A percentile compares a stretch with the other conserved stretches of the same genome.
Conservation (phyloP, 1,139 yeast genomes). For the Kluyveromyces sp. region DNA sequence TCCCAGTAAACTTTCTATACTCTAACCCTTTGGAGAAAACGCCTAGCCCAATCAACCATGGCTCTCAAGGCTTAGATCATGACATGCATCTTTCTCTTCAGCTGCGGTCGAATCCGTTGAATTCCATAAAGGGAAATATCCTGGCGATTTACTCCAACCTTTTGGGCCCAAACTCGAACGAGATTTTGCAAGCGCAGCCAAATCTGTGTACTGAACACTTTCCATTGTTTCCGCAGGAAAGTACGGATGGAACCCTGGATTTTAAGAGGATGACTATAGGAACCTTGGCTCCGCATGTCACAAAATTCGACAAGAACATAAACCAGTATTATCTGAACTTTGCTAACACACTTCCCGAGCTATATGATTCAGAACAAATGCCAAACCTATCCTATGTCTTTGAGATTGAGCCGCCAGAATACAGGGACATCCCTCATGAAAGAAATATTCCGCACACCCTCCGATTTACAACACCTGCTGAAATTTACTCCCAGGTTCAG, state of each 20-base stretch:
- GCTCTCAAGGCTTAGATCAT: neutral
- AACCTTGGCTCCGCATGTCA: slow-evolving; percentile 13
- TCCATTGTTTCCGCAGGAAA: slow-evolving; percentile 25
- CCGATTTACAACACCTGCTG: slow-evolving; percentile 61
- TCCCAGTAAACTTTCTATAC: slow-evolving; percentile 23
- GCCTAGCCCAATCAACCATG: slow-evolving; percentile 5
- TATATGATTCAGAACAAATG: slow-evolving; percentile 9
- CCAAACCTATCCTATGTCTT: slow-evolving; percentile 22
- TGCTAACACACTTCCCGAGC: slow-evolving; percentile 25
- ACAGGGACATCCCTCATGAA: slow-evolving; percentile 16
- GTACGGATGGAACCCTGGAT: slow-evolving; percentile 12
- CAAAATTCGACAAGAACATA: slow-evolving; percentile 14
- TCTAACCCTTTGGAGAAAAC: slow-evolving; percentile 13
- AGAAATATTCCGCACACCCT: slow-evolving; percentile 33
- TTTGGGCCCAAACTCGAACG: slow-evolving; percentile 23
- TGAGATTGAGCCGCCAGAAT: slow-evolving; percentile 22
- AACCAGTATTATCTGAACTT: slow-evolving; percentile 27
- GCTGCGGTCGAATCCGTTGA: slow-evolving; percentile 1
- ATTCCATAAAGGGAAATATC: slow-evolving; percentile 1
- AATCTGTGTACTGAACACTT: slow-evolving; percentile 25
- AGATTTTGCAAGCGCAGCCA: slow-evolving; percentile 20
- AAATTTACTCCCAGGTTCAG: slow-evolving; percentile 66
- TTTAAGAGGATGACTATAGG: slow-evolving; percentile 20
- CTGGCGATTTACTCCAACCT: slow-evolving; percentile 18
- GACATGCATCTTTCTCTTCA: slow-evolving; percentile 2